These are phyloP conservation scores for Omphalotus guepiniiformis DNA, from an alignment of 768 basidiomycete genomes.

Conservation along the genomic window DNA sequence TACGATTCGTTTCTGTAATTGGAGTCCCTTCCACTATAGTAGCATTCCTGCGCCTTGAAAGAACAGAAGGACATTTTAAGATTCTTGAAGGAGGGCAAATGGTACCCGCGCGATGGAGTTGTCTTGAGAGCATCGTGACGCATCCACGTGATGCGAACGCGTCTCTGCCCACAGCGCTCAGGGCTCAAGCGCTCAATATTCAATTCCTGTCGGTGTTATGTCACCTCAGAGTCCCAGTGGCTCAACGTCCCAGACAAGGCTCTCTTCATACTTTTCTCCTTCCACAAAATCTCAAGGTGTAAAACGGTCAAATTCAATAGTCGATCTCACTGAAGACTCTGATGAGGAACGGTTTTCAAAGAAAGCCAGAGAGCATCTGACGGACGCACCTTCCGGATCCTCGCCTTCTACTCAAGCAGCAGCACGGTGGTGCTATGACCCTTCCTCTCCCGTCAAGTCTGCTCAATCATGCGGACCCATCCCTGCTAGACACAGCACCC, in stretches of 20 bases:
- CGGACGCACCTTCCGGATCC: conserved; percentile 5
- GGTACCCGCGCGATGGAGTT: neutral
- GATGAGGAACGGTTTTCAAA: conserved; percentile 24
- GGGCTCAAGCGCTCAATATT: neutral
- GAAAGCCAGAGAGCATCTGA: conserved; percentile 20
- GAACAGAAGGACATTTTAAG: neutral
- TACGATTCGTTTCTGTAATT: conserved; percentile 64
- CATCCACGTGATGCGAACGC: neutral
- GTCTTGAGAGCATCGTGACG: neutral
- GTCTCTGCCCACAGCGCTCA: neutral
- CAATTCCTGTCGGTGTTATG: neutral
- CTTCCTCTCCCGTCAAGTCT: conserved; percentile 24
- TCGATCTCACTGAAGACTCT: conserved; percentile 14
- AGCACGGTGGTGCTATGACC: conserved; percentile 44
- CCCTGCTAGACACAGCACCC: conserved; percentile 5
- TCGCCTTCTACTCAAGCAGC: conserved; percentile 17
- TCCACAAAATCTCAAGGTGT: conserved; percentile 5
- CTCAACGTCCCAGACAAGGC: neutral
- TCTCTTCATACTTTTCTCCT: conserved; percentile 5
- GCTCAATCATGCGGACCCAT: conserved; percentile 10
- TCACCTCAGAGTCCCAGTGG: neutral
- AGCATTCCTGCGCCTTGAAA: conserved; percentile 19
- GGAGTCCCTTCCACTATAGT: conserved; percentile 38
- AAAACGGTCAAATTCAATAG: conserved; percentile 10
- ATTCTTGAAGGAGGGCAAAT: neutral